Base-by-base conservation (phyloP, 2,329 filamentous ascomycete genomes). In the Rutstroemia sp. region DNA sequence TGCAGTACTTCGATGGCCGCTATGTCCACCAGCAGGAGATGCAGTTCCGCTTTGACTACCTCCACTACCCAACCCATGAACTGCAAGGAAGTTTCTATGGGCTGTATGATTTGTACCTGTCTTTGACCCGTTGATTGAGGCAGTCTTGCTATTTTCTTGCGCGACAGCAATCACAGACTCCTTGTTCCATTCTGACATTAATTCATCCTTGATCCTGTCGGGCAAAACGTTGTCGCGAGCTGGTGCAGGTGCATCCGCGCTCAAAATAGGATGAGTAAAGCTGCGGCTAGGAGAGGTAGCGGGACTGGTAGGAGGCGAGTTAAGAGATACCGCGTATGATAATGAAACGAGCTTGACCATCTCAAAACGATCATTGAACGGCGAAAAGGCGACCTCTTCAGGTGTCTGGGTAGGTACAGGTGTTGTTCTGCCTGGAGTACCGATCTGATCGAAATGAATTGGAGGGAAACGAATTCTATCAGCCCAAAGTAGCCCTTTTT, bases 121-220 rank as follows among this genome's bases (percentile, higher is more conserved):
- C 61, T 82, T 83, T 2, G 90, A 95, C 21, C 90, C 90, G 54
- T 77, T 88, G 54, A 95, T 74, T 4, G 90, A 95, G 12, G 82
- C 81, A 0, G 88, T 82, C 64, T 86, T 88, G 64, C 85, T 85
- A 50, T 78, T 81, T 55, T 88, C 82, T 58, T 87, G 83, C 49
- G 89, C 79, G 39, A 81, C 77, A 10, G 85, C 80, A 52, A 94
- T 74, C 34, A 87, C 88, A 14, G 77, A 73, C 21, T 95, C 91
- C 66, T 85, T 85, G 41, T 83, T 87, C 92, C 92, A 96, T 49
- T 88, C 82, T 19, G 81, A 76, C 57, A 90, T 74, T 80, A 96
- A 88, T 62, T 89, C 81, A 60, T 94, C 88, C 62, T 80, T 83
- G 63, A 90, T 81, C 27, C 76, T 77, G 16, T 75, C 70, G 0